Evolutionary conservation across 495 filamentous ascomycete species (phyloP).

Genomic region (Bombardia bombarda): DNA sequence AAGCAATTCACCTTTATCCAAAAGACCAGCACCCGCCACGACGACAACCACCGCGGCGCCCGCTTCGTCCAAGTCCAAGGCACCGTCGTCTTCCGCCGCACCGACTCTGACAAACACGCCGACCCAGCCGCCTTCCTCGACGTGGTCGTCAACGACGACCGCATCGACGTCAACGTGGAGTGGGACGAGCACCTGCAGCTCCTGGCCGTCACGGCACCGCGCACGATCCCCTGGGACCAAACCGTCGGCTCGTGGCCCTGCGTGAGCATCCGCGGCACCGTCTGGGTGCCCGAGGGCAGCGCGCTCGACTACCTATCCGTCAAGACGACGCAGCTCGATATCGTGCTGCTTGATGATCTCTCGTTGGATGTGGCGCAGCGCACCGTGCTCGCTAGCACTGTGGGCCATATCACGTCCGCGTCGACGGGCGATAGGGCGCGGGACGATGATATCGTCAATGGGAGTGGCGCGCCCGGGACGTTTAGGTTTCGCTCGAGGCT

Average conservation of each 20-base stretch:
- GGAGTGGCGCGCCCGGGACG: conserved; percentile 13
- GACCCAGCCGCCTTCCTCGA: conserved; percentile 27
- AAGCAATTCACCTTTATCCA: conserved; percentile 24
- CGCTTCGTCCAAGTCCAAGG: conserved; percentile 26
- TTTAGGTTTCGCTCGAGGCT: conserved; percentile 27
- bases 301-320: conserved; percentile 20
- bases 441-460: conserved; percentile 13
- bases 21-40: conserved; percentile 5
- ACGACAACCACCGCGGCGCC: conserved; percentile 9
- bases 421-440: conserved; percentile 5
- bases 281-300: conserved; percentile 32
- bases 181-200: conserved; percentile 21
- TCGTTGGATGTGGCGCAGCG: conserved; percentile 19
- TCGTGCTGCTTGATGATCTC: conserved; percentile 33
- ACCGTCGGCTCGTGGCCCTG: conserved; percentile 21
- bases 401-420: conserved; percentile 20
- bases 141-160: conserved; percentile 28
- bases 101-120: conserved; percentile 11
- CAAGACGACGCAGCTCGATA: conserved; percentile 26
- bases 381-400: conserved; percentile 14
- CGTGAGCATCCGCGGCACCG: conserved; percentile 29
- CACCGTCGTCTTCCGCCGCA: conserved; percentile 29
- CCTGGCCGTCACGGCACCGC: conserved; percentile 25
- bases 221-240: conserved; percentile 15
- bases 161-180: conserved; percentile 18